A percentile compares a stretch with the other conserved stretches of the same genome.
Conservation (phyloP, 495 filamentous ascomycete species). For the Aspergillus incahuasiensis region DNA sequence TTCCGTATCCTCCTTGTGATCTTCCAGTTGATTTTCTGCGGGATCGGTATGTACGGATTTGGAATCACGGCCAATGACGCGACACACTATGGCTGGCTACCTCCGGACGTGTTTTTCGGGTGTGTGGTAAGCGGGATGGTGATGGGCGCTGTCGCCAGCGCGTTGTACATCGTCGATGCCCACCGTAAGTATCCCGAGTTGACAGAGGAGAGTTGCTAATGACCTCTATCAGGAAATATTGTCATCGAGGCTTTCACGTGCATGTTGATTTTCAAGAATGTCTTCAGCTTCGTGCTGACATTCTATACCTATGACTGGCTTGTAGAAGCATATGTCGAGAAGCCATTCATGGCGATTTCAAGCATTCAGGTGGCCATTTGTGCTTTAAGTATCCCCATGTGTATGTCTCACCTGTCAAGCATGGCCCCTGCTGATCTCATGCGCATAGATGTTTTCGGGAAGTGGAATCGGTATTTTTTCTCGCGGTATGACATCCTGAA, state of each 20-base stretch:
- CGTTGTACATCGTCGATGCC: slow-evolving; percentile 91
- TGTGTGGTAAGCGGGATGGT: slow-evolving; percentile 83
- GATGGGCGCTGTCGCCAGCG: slow-evolving; percentile 77
- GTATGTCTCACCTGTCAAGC: slow-evolving; percentile 42
- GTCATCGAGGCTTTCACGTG: slow-evolving; percentile 89
- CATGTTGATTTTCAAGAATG: slow-evolving; percentile 87
- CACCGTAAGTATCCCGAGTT: slow-evolving; percentile 59
- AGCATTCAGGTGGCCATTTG: slow-evolving; percentile 75
- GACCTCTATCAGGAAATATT: slow-evolving; percentile 60
- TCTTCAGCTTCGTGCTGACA: slow-evolving; percentile 84
- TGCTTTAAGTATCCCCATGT: slow-evolving; percentile 71
- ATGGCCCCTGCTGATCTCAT: neutral
- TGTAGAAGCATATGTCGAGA: slow-evolving; percentile 49
- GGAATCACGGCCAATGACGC: slow-evolving; percentile 62
- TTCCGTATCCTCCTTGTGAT: slow-evolving; percentile 79
- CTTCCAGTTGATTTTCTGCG: slow-evolving; percentile 72
- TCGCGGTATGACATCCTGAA: slow-evolving; percentile 66
- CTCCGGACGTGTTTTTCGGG: slow-evolving; percentile 74
- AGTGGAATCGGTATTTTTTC: slow-evolving; percentile 68
- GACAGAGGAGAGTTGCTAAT: slow-evolving; percentile 7
- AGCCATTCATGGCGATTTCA: slow-evolving; percentile 65
- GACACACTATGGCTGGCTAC: slow-evolving; percentile 59
- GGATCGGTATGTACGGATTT: slow-evolving; percentile 79
- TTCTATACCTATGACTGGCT: slow-evolving; percentile 82
- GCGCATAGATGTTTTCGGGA: slow-evolving; percentile 69